Evolutionary conservation across 2,329 filamentous ascomycete genomes (phyloP).

Genomic region (Alternaria sp.): DNA sequence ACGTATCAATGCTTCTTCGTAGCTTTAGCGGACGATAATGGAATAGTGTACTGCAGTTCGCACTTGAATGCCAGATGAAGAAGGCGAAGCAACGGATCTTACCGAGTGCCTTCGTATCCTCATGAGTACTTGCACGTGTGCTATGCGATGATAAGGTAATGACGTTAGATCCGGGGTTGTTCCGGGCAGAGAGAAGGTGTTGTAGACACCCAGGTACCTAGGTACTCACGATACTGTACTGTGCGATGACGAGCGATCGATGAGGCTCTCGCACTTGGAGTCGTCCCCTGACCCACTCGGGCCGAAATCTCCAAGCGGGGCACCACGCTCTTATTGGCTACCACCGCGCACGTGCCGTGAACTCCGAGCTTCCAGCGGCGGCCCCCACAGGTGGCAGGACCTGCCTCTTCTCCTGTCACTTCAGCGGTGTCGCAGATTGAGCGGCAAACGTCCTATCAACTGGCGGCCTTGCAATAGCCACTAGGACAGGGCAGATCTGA

Average conservation of each 20-base stretch:
- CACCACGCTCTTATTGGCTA: background rate
- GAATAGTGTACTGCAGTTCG: background rate
- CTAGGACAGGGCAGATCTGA: background rate
- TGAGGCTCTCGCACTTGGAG: background rate
- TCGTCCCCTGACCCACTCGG: background rate
- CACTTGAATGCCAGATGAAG: background rate
- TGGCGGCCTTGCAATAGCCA: background rate
- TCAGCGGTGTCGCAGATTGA: background rate
- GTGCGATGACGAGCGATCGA: background rate
- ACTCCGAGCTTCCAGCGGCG: background rate
- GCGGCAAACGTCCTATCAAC: background rate
- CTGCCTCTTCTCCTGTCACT: background rate
- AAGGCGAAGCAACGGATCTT: background rate
- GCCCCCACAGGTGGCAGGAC: background rate
- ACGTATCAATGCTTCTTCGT: conserved; percentile 4
- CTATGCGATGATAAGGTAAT: background rate
- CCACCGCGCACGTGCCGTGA: background rate
- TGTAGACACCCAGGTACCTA: background rate
- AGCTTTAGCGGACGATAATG: background rate
- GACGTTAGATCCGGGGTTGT: background rate
- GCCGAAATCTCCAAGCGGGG: background rate
- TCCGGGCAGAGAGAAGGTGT: background rate
- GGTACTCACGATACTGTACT: background rate
- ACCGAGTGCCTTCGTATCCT: background rate
- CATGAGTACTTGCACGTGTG: background rate